phyloP scores from a whole-genome alignment of 345 rosid species.

The Eucalyptus paniculata region DNA sequence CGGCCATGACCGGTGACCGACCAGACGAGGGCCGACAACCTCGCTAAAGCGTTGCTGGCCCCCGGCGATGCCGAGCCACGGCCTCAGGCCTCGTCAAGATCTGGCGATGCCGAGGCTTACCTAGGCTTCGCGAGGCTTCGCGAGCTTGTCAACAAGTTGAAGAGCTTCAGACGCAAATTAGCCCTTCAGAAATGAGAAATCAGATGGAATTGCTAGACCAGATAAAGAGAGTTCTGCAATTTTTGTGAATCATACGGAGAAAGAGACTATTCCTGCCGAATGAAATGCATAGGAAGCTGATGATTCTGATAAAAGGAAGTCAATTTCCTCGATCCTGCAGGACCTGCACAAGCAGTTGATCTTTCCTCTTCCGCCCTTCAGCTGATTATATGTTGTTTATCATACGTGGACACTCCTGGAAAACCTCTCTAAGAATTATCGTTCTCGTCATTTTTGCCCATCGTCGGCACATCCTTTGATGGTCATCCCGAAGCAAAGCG shows the following conservation, averaged over 20 bases:
- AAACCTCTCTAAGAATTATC: background rate
- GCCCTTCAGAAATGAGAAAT: background rate
- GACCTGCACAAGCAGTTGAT: background rate
- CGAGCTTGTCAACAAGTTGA: too few species aligned
- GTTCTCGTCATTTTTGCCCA: background rate
- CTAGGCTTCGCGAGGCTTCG: fast-evolving
- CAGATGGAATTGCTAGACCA: background rate
- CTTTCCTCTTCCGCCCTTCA: background rate
- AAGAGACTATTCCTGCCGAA: background rate
- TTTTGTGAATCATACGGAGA: background rate
- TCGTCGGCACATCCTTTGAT: background rate
- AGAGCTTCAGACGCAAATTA: background rate
- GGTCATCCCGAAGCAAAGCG: background rate
- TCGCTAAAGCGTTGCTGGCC: fast-evolving
- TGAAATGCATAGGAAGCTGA: background rate
- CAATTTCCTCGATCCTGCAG: background rate
- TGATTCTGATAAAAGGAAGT: background rate
- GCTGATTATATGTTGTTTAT: background rate
- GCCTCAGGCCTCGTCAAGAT: fast-evolving
- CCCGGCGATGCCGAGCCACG: fast-evolving
- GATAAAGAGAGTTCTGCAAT: background rate
- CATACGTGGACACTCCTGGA: background rate
- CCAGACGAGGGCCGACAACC: fast-evolving
- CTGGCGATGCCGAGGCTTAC: fast-evolving
- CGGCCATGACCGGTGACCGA: fast-evolving